phyloP scores from a whole-genome alignment of 441 rosid species.

The Populus hybrid region DNA sequence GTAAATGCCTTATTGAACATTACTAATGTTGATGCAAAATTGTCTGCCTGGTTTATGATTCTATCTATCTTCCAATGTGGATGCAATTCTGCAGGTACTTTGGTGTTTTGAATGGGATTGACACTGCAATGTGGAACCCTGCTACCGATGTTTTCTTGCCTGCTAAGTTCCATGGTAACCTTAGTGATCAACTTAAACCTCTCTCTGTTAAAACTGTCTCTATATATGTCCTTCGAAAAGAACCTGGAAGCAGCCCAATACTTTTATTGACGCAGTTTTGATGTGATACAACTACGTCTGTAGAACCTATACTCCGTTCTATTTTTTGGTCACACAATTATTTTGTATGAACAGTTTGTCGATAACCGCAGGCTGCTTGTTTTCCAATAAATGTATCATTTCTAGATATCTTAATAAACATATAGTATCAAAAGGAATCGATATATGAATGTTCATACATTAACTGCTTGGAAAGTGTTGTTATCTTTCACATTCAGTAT shows the following conservation, averaged over 20 bases:
- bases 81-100: conserved; percentile 40
- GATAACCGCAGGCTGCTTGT: background rate
- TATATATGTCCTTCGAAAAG: background rate
- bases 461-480: background rate
- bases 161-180: conserved; percentile 46
- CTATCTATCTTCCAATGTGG: conserved; percentile 3
- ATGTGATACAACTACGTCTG: background rate
- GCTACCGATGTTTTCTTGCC: conserved; percentile 50
- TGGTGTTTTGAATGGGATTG: conserved; percentile 56
- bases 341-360: too few species aligned
- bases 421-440: background rate
- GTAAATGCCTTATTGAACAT: background rate
- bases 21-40: background rate
- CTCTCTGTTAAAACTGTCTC: background rate
- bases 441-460: background rate
- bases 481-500: background rate
- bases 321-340: too few species aligned
- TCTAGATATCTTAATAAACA: background rate
- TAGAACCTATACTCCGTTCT: background rate
- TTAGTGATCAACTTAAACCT: background rate
- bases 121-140: conserved; percentile 52
- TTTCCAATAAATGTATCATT: background rate
- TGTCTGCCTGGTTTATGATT: background rate
- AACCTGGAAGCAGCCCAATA: background rate
- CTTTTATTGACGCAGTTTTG: background rate